These are phyloP conservation scores for Dipsacomyces acuminosporus DNA, from an alignment of 371 early-diverging fungal genomes.

Conservation along the genomic window DNA sequence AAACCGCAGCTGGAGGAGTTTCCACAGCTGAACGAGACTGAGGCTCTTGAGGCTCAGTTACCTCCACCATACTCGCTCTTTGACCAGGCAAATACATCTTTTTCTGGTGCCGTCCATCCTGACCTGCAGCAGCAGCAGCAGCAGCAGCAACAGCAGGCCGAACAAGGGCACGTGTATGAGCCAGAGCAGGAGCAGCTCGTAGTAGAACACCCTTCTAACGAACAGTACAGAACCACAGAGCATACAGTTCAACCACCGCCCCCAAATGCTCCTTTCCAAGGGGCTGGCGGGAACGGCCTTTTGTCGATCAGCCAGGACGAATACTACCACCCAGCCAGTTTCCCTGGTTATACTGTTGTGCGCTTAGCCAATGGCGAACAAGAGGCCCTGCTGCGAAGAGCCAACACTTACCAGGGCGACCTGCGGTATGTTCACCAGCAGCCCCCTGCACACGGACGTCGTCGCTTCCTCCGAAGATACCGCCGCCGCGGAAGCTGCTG, in stretches of 20 bases:
- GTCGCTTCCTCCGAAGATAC: neutral
- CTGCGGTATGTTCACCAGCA: neutral
- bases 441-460: neutral
- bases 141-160: neutral
- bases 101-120: neutral
- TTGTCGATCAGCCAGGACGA: slow-evolving; percentile 1
- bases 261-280: no score
- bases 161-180: neutral
- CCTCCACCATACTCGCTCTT: neutral
- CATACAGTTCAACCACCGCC: no score
- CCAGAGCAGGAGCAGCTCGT: neutral
- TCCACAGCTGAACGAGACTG: neutral
- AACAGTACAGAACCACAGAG: no score
- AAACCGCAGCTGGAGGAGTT: neutral
- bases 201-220: neutral
- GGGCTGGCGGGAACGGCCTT: no score
- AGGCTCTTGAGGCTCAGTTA: neutral
- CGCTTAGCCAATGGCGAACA: slow-evolving; percentile 25
- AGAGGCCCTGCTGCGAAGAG: slow-evolving; percentile 13
- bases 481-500: slow-evolving; percentile 9
- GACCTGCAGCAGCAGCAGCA: neutral
- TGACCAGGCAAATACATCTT: neutral
- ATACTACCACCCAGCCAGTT: slow-evolving; percentile 42
- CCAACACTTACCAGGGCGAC: neutral
- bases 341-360: slow-evolving; percentile 35